These are phyloP conservation scores for Lipomyces mesembrius DNA, from an alignment of 805 yeast genomes.

Conservation along the genomic window DNA sequence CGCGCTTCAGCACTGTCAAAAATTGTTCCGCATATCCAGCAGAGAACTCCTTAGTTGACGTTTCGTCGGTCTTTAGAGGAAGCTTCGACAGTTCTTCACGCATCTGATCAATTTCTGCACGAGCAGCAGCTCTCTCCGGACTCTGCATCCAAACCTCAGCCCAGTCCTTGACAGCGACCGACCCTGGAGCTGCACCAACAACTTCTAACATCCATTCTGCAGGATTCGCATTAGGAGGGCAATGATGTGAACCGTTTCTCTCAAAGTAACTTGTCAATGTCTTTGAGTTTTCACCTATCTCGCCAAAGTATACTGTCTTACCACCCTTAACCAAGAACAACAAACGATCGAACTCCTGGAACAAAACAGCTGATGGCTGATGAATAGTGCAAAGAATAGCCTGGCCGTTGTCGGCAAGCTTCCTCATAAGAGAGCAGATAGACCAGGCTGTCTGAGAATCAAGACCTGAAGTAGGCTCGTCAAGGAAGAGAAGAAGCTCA, in stretches of 20 bases:
- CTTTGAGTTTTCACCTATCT: slow-evolving; percentile 66
- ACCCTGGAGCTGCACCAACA: slow-evolving; percentile 50
- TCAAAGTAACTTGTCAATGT: slow-evolving; percentile 70
- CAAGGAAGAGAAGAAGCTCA: slow-evolving; percentile 60
- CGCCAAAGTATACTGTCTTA: slow-evolving; percentile 80
- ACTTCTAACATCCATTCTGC: slow-evolving; percentile 89
- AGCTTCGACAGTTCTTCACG: slow-evolving; percentile 55
- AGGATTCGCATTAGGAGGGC: slow-evolving; percentile 75
- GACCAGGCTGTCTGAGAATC: slow-evolving; percentile 71
- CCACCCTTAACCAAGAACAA: slow-evolving; percentile 76
- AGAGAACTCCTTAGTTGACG: slow-evolving; percentile 56
- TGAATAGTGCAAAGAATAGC: slow-evolving; percentile 77
- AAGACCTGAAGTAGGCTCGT: slow-evolving; percentile 76
- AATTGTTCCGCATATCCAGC: slow-evolving; percentile 51
- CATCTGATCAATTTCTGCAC: slow-evolving; percentile 65
- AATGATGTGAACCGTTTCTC: slow-evolving; percentile 65
- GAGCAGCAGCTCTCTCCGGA: slow-evolving; percentile 60
- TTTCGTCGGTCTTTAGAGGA: slow-evolving; percentile 15
- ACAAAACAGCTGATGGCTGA: slow-evolving; percentile 74
- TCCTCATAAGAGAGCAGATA: slow-evolving; percentile 66
- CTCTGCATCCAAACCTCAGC: slow-evolving; percentile 76
- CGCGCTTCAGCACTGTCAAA: slow-evolving; percentile 54
- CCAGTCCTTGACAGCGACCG: slow-evolving; percentile 44
- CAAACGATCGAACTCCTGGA: slow-evolving; percentile 69
- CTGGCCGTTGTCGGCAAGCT: slow-evolving; percentile 72